phyloP scores from a whole-genome alignment of 108 stramenopile genomes.

The Nitzschia sp. region DNA sequence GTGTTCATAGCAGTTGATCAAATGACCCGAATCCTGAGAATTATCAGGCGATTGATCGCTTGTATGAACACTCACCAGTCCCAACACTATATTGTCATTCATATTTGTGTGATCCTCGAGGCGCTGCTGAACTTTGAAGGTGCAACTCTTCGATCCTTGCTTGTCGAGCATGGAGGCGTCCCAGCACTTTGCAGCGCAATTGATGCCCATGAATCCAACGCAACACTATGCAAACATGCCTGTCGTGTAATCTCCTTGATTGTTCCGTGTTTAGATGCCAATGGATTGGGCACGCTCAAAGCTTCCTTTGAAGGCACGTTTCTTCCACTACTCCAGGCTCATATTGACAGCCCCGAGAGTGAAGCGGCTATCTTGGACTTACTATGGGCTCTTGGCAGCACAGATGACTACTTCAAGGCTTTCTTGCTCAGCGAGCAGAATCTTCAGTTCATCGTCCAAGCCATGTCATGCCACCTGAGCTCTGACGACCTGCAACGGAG shows the following conservation, averaged over 20 bases:
- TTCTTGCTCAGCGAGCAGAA: conserved; percentile 5
- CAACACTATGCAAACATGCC: background rate
- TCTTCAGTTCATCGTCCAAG: conserved; percentile 15
- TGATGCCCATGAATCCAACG: conserved; percentile 1
- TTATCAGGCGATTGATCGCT: background rate
- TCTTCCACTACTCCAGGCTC: conserved; percentile 10
- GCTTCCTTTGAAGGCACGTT: conserved; percentile 4
- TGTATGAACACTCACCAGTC: background rate
- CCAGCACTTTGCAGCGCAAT: conserved; percentile 2
- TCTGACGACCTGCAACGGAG: conserved; percentile 15
- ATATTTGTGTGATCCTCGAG: conserved; percentile 7
- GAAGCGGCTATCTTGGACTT: conserved; percentile 21
- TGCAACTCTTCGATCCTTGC: background rate
- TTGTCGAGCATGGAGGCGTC: conserved; percentile 9
- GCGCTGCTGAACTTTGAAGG: conserved; percentile 17
- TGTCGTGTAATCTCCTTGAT: conserved; percentile 15
- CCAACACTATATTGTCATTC: background rate
- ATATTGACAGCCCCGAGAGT: conserved; percentile 20
- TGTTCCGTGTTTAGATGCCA: conserved; percentile 3
- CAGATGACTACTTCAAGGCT: conserved; percentile 23
- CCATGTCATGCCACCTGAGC: conserved; percentile 10
- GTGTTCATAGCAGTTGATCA: conserved; percentile 8
- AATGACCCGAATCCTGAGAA: background rate
- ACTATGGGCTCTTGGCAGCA: conserved; percentile 10
- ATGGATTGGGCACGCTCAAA: conserved; percentile 2